Percentiles rank a stretch among this genome's conserved stretches.
These are phyloP conservation scores for Craterostigma plantagineum DNA, from an alignment of 257 asterid species.

Conservation along the genomic window DNA sequence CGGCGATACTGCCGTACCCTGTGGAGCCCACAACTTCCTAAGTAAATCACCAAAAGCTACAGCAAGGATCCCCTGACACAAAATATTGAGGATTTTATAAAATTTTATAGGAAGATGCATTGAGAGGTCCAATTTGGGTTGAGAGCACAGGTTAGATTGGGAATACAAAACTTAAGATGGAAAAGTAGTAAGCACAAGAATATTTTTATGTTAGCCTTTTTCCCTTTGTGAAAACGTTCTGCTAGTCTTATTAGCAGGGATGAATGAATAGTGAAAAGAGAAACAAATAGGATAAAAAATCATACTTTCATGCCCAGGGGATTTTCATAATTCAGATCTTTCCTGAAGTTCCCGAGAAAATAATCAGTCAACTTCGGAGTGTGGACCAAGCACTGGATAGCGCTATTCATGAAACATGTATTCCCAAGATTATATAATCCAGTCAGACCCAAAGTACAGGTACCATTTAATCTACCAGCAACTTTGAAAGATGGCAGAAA, in stretches of 20 bases:
- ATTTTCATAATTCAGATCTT: constrained; percentile 69
- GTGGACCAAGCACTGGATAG: constrained; percentile 88
- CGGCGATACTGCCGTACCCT: constrained; percentile 78
- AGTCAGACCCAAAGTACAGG: constrained; percentile 78
- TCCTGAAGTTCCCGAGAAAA: constrained; percentile 88
- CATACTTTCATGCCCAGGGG: constrained; percentile 95
- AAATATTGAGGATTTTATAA: too few relatives aligned
- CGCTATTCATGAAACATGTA: constrained; percentile 96
- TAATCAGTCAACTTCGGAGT: constrained; percentile 92
- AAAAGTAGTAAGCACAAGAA: too few relatives aligned
- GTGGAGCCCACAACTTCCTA: constrained; percentile 94
- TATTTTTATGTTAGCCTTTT: too few relatives aligned
- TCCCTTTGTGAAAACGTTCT: too few relatives aligned
- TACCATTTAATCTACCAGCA: constrained; percentile 46
- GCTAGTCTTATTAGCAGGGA: too few relatives aligned
- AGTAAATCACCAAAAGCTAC: constrained; percentile 81
- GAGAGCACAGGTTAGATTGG: too few relatives aligned
- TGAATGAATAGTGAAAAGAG: too few relatives aligned
- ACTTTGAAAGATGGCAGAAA: constrained; percentile 24
- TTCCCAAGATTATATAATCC: constrained; percentile 92
- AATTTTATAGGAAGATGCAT: too few relatives aligned
- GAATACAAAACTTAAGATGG: too few relatives aligned
- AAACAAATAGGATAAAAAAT: constrained; percentile 8
- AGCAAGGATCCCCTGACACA: constrained; percentile 79
- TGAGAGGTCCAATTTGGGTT: too few relatives aligned